These are phyloP conservation scores for Glycine soja DNA, from an alignment of 306 rosid species.

Conservation along the genomic window DNA sequence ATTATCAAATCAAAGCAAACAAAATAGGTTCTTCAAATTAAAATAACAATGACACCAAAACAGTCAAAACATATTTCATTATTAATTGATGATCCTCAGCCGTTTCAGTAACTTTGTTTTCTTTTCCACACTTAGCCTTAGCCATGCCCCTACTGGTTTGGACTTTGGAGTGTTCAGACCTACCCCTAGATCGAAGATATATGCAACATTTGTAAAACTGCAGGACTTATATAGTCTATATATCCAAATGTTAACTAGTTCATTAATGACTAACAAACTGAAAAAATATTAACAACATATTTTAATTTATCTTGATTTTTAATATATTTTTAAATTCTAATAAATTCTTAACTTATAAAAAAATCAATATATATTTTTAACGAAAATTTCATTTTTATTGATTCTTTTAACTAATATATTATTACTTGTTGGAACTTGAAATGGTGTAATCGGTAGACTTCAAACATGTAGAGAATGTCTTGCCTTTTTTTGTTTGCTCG, in stretches of 20 bases:
- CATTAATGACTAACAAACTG: not conserved
- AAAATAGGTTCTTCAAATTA: not conserved
- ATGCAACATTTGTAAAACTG: constrained; percentile 9
- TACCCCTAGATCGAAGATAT: not conserved
- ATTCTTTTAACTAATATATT: not conserved
- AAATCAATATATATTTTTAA: too few species aligned
- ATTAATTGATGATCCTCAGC: not conserved
- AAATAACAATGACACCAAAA: not conserved
- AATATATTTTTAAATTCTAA: too few species aligned
- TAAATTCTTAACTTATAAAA: too few species aligned
- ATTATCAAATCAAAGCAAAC: too few species aligned
- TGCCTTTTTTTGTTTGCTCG: constrained; percentile 7
- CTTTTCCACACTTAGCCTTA: not conserved
- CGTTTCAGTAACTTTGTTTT: not conserved
- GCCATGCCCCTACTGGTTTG: not conserved
- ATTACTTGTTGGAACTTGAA: too few species aligned
- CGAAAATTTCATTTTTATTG: not conserved
- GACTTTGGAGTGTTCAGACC: constrained; percentile 1
- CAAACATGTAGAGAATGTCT: not conserved
- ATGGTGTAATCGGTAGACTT: too few species aligned
- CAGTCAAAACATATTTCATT: not conserved
- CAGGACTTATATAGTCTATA: not conserved
- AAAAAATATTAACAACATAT: not conserved
- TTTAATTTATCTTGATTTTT: too few species aligned
- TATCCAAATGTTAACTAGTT: not conserved